These are phyloP conservation scores for Yamadazyma mexicana DNA, from an alignment of 1,139 yeast species.

Conservation along the genomic window DNA sequence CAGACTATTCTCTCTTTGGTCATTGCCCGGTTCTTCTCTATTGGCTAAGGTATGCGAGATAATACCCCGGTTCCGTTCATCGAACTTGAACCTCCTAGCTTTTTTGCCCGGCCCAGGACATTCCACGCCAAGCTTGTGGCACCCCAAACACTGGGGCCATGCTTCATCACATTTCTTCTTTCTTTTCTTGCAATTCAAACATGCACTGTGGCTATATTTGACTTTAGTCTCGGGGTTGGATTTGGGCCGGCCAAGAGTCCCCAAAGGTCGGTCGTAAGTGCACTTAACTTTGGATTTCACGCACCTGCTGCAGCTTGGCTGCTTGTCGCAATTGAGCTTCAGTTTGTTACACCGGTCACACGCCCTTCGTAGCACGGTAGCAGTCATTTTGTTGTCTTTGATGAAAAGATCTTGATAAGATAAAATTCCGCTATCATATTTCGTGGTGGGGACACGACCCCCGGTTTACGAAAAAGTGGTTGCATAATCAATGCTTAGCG, in stretches of 20 bases:
- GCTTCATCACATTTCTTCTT: slow-evolving; percentile 65
- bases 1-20: too few species aligned
- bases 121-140: slow-evolving; percentile 42
- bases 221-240: background rate
- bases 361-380: slow-evolving; percentile 9
- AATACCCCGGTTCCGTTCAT: too few species aligned
- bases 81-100: slow-evolving; percentile 3
- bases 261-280: slow-evolving; percentile 12
- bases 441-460: too few species aligned
- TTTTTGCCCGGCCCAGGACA: slow-evolving; percentile 25
- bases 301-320: slow-evolving; percentile 16
- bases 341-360: slow-evolving; percentile 21
- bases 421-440: background rate
- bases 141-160: slow-evolving; percentile 54
- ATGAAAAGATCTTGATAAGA: background rate
- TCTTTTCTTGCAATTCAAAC: slow-evolving; percentile 58
- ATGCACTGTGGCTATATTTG: slow-evolving; percentile 45
- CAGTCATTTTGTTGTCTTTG: background rate
- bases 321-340: slow-evolving; percentile 17
- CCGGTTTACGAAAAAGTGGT: too few species aligned
- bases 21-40: too few species aligned
- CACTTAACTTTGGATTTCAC: slow-evolving; percentile 8
- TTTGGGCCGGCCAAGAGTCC: slow-evolving; percentile 18
- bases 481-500: too few species aligned
- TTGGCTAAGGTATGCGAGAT: too few species aligned